Conservation (phyloP, 2,329 filamentous ascomycete species). For the Trichophyton schoenleinii region DNA sequence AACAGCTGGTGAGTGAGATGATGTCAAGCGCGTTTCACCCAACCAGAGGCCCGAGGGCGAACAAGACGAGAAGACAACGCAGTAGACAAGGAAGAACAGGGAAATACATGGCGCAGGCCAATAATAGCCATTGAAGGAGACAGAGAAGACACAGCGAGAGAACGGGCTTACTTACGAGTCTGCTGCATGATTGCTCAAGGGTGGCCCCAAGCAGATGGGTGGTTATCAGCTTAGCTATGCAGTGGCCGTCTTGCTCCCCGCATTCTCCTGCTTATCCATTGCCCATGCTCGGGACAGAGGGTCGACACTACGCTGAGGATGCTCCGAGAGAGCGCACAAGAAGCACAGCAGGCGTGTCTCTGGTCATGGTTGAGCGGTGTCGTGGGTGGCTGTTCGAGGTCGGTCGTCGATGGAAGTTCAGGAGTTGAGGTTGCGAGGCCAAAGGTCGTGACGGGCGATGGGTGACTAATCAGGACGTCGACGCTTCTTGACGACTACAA, state of each 20-base stretch:
- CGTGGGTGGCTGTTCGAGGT: background rate
- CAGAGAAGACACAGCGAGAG: background rate
- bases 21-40: background rate
- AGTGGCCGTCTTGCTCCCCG: background rate
- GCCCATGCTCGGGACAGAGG: background rate
- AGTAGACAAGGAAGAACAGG: background rate
- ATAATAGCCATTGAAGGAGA: slow-evolving; percentile 7
- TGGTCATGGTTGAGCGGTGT: background rate
- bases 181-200: slow-evolving; percentile 8
- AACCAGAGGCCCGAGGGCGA: slow-evolving; percentile 13
- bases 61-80: slow-evolving; percentile 5
- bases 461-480: no score
- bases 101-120: background rate
- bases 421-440: no score
- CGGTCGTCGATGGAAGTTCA: background rate
- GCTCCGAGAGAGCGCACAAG: background rate
- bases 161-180: slow-evolving; percentile 7
- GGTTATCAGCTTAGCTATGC: background rate
- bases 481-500: background rate
- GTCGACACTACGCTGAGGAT: background rate
- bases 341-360: background rate
- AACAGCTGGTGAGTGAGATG: background rate
- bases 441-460: no score
- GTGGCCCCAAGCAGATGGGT: slow-evolving; percentile 1
- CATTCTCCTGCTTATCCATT: background rate